A percentile compares a stretch with the other conserved stretches of the same genome.
Evolutionary conservation across 768 basidiomycete species (phyloP).

Genomic region (Scleroderma citrinum): DNA sequence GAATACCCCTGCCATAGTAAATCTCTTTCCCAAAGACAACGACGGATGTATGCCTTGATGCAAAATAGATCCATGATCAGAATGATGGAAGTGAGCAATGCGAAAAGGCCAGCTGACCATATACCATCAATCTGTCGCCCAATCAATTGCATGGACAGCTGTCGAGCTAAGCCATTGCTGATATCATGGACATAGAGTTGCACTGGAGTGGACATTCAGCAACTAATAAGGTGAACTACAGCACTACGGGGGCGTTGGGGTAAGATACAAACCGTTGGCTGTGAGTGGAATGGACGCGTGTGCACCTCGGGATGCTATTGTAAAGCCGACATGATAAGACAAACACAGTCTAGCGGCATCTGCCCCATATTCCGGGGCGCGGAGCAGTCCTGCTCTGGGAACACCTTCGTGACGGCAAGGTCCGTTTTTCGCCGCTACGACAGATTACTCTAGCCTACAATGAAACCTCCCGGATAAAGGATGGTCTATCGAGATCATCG

Average conservation of each 20-base stretch:
- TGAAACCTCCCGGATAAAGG: too few relatives aligned
- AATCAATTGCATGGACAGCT: constrained; percentile 73
- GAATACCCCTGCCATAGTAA: constrained; percentile 88
- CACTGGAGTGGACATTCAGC: constrained; percentile 38
- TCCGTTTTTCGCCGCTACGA: too few relatives aligned
- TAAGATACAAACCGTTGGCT: not conserved
- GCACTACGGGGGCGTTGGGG: too few relatives aligned
- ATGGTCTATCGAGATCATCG: too few relatives aligned
- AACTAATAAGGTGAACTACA: too few relatives aligned
- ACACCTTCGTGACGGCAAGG: too few relatives aligned
- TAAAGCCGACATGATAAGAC: too few relatives aligned
- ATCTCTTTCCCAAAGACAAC: constrained; percentile 83
- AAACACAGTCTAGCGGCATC: too few relatives aligned
- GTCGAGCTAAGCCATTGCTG: constrained; percentile 77
- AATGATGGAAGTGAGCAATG: constrained; percentile 3
- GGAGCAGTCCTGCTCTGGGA: too few relatives aligned
- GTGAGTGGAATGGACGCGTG: constrained; percentile 13
- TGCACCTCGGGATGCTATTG: too few relatives aligned
- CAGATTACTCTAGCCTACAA: too few relatives aligned
- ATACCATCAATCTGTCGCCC: constrained; percentile 91
- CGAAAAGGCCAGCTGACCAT: constrained; percentile 48
- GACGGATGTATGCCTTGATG: constrained; percentile 92
- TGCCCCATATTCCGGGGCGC: too few relatives aligned
- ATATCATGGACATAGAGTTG: constrained; percentile 90
- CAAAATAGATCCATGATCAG: constrained; percentile 6